These are phyloP conservation scores for Cyclanthera cordifolia DNA, from an alignment of 306 rosid species.

Conservation along the genomic window DNA sequence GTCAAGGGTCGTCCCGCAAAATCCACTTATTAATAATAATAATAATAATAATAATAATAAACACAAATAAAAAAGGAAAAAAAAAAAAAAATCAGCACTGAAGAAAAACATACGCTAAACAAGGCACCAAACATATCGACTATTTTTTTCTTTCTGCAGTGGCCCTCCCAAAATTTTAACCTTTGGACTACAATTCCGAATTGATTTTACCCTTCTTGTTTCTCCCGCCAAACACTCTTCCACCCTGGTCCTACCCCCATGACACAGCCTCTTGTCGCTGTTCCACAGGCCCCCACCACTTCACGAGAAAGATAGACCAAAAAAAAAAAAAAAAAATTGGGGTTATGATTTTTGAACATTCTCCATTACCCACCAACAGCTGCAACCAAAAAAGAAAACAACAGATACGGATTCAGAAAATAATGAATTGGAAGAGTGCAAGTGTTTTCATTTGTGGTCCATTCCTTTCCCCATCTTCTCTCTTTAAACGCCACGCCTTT, in stretches of 20 bases:
- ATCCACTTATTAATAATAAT: too few species aligned
- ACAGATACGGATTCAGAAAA: background rate
- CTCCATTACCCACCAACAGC: background rate
- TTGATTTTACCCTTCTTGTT: background rate
- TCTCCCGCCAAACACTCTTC: background rate
- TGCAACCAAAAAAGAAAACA: background rate
- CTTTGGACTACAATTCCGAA: background rate
- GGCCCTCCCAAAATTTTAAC: background rate
- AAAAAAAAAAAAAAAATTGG: background rate
- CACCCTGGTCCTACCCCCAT: background rate
- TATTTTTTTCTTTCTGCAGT: too few species aligned
- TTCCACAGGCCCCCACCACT: conserved; percentile 19
- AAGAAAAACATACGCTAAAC: background rate
- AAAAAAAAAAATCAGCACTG: background rate
- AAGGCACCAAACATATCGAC: conserved; percentile 1
- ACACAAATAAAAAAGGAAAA: background rate
- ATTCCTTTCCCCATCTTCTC: conserved; percentile 5
- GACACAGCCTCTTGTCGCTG: background rate
- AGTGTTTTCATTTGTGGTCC: conserved; percentile 32
- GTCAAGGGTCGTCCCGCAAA: background rate
- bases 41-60: too few species aligned
- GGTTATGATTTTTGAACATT: background rate
- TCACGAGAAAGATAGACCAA: conserved; percentile 31
- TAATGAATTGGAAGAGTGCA: background rate
- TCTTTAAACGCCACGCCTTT: background rate